Evolutionary conservation across 2,329 filamentous ascomycete species (phyloP), one percentile per base, ranked within the genome.

Genomic region (Chrysoporthe deuterocubensis): DNA sequence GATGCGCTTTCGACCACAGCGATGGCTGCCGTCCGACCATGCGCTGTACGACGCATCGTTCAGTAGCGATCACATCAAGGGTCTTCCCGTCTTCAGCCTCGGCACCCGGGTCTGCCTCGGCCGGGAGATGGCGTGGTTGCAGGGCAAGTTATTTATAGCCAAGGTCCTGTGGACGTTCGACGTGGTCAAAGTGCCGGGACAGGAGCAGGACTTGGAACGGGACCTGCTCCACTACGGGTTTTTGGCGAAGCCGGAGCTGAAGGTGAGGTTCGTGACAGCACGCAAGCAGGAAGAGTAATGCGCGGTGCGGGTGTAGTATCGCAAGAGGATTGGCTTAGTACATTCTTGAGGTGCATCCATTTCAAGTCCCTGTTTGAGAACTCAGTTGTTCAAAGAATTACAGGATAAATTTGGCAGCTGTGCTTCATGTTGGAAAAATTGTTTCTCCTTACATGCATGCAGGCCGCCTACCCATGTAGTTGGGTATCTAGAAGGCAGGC

Each of bases 111-210:
- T 44, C 34, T 65, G 46, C 34, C 18, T 59, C 8, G 64, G 64
- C 4, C 34, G 56, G 13, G 64, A 65, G 63, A 43, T 65, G 13
- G 64, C 16, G 18, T 65, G 64, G 64, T 14, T 34, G 7, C 44
- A 61, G 37, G 56, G 42, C 16, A 59, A 14, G 57, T 9, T 65
- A 14, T 60, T 54, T 9, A 21, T 65, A 4, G 52, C 44, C 7
- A 60, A 65, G 40, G 26, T 65, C 0, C 34, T 65, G 37, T 65
- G 57, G 64, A 34, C 43, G 8, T 65, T 65, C 18, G 64, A 65
- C 21, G 13, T 60, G 21, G 3, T 48, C 26, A 58, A 46, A 11
- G 63, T 54, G 4, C 26, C 54, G 1, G 54, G 50, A 16, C 42
- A 65, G 54, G n/a, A 3, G 1, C 32, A 59, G 54, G 18, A 59